phyloP scores from a whole-genome alignment of 225 moss, liverwort and hornwort genomes.

The Ulota crispa region DNA sequence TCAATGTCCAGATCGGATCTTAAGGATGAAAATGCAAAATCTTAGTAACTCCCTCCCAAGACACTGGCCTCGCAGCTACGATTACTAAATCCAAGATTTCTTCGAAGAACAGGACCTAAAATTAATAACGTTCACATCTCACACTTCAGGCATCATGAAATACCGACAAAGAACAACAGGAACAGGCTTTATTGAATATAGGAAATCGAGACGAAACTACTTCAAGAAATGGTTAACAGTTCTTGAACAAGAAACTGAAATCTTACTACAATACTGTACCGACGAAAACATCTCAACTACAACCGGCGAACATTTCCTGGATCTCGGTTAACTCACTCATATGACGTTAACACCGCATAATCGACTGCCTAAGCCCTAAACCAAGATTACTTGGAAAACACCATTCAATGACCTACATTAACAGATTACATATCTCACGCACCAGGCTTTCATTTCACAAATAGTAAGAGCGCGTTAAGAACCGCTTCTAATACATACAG shows the following conservation, averaged over 20 bases:
- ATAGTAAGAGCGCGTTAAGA: background rate
- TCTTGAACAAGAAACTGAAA: background rate
- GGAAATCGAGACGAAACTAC: background rate
- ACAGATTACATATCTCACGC: background rate
- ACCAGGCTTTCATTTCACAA: background rate
- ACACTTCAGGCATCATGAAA: background rate
- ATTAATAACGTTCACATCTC: background rate
- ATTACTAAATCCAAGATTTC: background rate
- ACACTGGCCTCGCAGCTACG: background rate
- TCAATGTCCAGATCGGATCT: background rate
- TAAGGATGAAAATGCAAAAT: background rate
- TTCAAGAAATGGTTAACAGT: background rate
- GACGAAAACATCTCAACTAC: slow-evolving; percentile 18
- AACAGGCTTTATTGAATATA: background rate
- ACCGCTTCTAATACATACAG: background rate
- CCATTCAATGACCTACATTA: background rate
- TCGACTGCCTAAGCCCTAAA: background rate
- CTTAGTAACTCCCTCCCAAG: background rate
- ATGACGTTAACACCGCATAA: background rate
- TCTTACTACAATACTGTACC: background rate
- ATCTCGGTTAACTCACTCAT: slow-evolving; percentile 10
- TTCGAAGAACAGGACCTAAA: background rate
- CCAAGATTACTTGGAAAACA: background rate
- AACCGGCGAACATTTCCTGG: slow-evolving; percentile 60
- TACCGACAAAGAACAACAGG: background rate